A percentile compares a stretch with the other conserved stretches of the same genome.
Conservation (phyloP, 768 basidiomycete genomes). For the Clitopilus hobsonii region DNA sequence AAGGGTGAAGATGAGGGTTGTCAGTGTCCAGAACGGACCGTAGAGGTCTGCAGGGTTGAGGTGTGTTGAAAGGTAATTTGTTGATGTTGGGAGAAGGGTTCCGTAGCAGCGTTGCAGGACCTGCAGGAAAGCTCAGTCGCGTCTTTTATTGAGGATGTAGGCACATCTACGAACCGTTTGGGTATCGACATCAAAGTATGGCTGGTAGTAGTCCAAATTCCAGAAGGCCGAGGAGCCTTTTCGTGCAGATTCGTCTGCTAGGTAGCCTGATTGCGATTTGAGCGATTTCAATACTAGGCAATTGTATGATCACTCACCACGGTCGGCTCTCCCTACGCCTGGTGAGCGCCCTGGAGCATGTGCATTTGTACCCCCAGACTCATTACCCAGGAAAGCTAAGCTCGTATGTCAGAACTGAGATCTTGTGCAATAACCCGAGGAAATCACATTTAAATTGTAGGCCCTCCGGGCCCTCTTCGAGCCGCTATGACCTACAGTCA, state of each 20-base stretch:
- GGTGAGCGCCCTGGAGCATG: slow-evolving; percentile 25
- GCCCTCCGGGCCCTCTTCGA: slow-evolving; percentile 66
- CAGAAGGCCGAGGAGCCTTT: slow-evolving; percentile 60
- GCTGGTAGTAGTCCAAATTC: slow-evolving; percentile 82
- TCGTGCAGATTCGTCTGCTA: slow-evolving; percentile 45
- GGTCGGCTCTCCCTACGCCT: slow-evolving; percentile 46
- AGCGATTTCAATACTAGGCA: background rate
- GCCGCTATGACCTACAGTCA: slow-evolving; percentile 25
- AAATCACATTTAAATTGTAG: slow-evolving; percentile 68
- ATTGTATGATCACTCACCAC: slow-evolving; percentile 32
- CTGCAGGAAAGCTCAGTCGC: slow-evolving; percentile 23
- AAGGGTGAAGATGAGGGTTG: slow-evolving; percentile 88
- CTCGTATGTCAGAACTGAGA: background rate
- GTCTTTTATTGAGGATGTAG: background rate
- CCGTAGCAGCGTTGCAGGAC: slow-evolving; percentile 73
- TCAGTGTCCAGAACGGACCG: slow-evolving; percentile 97
- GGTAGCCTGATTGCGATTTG: slow-evolving; percentile 46
- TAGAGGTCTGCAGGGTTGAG: slow-evolving; percentile 72
- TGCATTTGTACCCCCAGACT: slow-evolving; percentile 16
- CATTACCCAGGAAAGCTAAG: slow-evolving; percentile 52
- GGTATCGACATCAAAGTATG: slow-evolving; percentile 87
- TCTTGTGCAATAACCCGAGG: background rate
- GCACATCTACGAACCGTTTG: slow-evolving; percentile 43
- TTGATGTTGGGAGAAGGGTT: slow-evolving; percentile 70
- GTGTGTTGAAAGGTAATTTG: slow-evolving; percentile 58